Conservation (phyloP, 1,284 basidiomycete genomes). For the Schizophyllum amplum region DNA sequence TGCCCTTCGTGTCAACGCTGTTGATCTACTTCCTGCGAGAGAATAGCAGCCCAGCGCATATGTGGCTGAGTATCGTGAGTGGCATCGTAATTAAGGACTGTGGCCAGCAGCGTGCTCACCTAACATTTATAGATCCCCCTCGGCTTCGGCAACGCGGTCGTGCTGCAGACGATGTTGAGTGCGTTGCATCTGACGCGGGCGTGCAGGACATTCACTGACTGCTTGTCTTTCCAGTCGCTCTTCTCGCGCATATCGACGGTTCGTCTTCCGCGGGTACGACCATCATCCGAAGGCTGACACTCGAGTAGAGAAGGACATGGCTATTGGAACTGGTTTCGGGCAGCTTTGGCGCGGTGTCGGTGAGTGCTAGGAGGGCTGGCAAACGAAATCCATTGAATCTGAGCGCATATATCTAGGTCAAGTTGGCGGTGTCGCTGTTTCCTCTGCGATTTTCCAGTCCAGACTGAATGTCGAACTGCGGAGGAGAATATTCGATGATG, state of each 20-base stretch:
- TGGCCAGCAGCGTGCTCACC: background rate
- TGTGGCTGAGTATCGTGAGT: conserved; percentile 73
- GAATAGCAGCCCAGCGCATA: conserved; percentile 49
- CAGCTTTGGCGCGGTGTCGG: conserved; percentile 75
- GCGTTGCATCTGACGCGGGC: conserved; percentile 18
- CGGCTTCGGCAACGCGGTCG: conserved; percentile 77
- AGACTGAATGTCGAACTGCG: conserved; percentile 55
- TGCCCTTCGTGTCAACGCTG: conserved; percentile 60
- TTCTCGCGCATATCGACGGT: conserved; percentile 68
- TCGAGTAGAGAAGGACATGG: conserved; percentile 48
- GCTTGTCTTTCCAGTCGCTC: conserved; percentile 47
- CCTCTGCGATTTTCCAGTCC: conserved; percentile 74
- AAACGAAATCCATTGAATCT: too few relatives aligned
- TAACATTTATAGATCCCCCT: conserved; percentile 48
- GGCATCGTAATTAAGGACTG: background rate
- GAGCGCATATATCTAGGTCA: conserved; percentile 29
- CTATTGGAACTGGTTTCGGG: conserved; percentile 75
- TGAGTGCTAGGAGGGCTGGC: background rate
- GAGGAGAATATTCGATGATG: conserved; percentile 56
- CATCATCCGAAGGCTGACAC: background rate
- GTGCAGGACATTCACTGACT: background rate
- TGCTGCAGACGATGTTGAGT: conserved; percentile 80
- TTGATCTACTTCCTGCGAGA: conserved; percentile 52
- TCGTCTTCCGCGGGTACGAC: background rate
- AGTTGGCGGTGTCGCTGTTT: conserved; percentile 76